Evolutionary conservation across 306 rosid genomes (phyloP).

Genomic region (Alnus rubra): DNA sequence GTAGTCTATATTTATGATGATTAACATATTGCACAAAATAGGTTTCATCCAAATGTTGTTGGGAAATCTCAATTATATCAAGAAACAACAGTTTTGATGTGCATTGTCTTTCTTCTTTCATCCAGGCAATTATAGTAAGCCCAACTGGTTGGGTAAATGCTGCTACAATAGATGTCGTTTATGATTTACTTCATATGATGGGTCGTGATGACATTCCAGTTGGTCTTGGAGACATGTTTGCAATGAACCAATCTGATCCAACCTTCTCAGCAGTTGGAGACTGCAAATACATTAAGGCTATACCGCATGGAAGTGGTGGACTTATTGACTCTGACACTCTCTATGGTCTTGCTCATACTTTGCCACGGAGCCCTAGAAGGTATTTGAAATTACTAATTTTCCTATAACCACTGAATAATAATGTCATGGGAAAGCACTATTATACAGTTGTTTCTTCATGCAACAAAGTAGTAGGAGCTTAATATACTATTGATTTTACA

Average conservation of each 20-base stretch:
- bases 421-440: too few species aligned
- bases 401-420: too few species aligned
- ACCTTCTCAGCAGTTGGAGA: constrained; percentile 48
- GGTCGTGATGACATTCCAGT: constrained; percentile 88
- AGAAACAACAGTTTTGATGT: neutral
- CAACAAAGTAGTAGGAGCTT: too few species aligned
- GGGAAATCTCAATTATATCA: neutral
- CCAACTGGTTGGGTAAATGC: constrained; percentile 96
- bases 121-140: constrained; percentile 80
- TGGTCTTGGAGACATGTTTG: constrained; percentile 75
- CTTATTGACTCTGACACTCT: constrained; percentile 87
- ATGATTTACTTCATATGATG: constrained; percentile 94
- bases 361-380: constrained; percentile 93
- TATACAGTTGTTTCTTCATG: too few species aligned
- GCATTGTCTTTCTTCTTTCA: neutral
- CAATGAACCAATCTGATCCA: constrained; percentile 67
- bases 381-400: constrained; percentile 15
- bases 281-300: constrained; percentile 69
- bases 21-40: neutral
- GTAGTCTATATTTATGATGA: neutral
- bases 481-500: too few species aligned
- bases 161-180: constrained; percentile 79
- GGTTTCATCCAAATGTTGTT: neutral
- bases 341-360: constrained; percentile 73
- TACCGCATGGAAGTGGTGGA: constrained; percentile 88